Evolutionary conservation across 2,329 filamentous ascomycete species (phyloP).

Genomic region (Arthroderma sp.): DNA sequence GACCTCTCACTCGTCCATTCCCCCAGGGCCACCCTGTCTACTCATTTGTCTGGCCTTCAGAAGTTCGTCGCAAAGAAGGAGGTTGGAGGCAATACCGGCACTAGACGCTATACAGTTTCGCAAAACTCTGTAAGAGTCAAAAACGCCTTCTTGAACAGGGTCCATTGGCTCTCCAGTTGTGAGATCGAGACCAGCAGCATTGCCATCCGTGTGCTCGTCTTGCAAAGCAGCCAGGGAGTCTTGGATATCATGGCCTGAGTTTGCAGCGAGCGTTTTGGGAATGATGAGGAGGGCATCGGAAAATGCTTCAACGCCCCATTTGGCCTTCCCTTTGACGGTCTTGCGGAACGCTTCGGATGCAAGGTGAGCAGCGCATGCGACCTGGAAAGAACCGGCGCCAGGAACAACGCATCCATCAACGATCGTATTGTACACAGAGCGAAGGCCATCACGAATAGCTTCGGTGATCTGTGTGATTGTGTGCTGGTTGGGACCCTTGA

Average conservation of each 20-base stretch:
- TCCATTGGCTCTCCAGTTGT: conserved; percentile 88
- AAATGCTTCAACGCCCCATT: conserved; percentile 89
- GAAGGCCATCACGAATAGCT: conserved; percentile 83
- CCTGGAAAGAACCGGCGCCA: conserved; percentile 88
- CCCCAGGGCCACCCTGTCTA: conserved; percentile 28
- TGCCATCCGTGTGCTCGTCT: conserved; percentile 73
- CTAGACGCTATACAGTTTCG: conserved; percentile 89
- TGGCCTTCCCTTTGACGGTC: conserved; percentile 93
- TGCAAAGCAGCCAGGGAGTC: conserved; percentile 79
- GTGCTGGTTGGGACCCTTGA: conserved; percentile 95
- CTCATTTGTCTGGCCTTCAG: conserved; percentile 96
- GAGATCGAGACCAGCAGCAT: conserved; percentile 75
- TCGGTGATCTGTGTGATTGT: conserved; percentile 96
- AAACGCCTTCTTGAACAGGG: conserved; percentile 80
- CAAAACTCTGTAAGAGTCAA: conserved; percentile 89
- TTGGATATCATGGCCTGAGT: conserved; percentile 92
- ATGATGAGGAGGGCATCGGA: conserved; percentile 90
- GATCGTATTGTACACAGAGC: conserved; percentile 98
- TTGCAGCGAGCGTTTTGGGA: conserved; percentile 92
- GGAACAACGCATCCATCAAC: conserved; percentile 95
- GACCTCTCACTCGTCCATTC: conserved; percentile 27
- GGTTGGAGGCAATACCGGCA: conserved; percentile 86
- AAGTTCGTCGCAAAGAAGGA: conserved; percentile 91
- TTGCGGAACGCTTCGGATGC: conserved; percentile 76
- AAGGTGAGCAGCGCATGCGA: conserved; percentile 78